phyloP scores from a whole-genome alignment of 768 basidiomycete species.

The Collybiopsis luxurians region DNA sequence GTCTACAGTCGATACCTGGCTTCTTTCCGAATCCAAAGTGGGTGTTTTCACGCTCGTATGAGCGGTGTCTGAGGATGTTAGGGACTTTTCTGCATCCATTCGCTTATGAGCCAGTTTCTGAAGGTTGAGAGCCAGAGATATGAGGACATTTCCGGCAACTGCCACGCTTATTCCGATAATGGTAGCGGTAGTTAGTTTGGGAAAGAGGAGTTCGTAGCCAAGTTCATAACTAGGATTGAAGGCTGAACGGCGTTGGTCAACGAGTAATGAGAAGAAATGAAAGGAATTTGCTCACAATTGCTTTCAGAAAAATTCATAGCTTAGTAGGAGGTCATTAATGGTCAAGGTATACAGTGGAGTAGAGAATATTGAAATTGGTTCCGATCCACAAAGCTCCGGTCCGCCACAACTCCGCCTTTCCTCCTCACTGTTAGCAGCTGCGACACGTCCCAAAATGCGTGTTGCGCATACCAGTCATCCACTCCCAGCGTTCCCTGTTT shows the following conservation, averaged over 20 bases:
- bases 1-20: slow-evolving; percentile 5
- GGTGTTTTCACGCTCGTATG: not conserved
- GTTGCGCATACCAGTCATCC: slow-evolving; percentile 75
- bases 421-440: too few relatives aligned
- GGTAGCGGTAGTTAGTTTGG: slow-evolving; percentile 52
- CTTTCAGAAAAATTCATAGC: too few relatives aligned
- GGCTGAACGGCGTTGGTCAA: not conserved
- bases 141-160: slow-evolving; percentile 81
- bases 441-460: too few relatives aligned
- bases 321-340: too few relatives aligned
- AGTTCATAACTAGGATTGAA: not conserved
- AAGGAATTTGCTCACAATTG: not conserved
- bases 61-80: not conserved
- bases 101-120: slow-evolving; percentile 90
- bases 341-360: too few relatives aligned
- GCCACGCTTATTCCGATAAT: slow-evolving; percentile 81
- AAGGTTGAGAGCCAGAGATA: slow-evolving; percentile 86
- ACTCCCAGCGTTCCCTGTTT: slow-evolving; percentile 85
- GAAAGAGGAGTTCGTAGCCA: slow-evolving; percentile 44
- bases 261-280: not conserved
- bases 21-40: not conserved
- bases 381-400: too few relatives aligned
- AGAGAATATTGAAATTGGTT: too few relatives aligned
- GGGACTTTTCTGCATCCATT: slow-evolving; percentile 39
- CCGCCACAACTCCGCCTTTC: too few relatives aligned